Evolutionary conservation across 1,284 basidiomycete species (phyloP), one percentile per base, ranked within the genome.

Genomic region (Kalmanozyma brasiliensis): DNA sequence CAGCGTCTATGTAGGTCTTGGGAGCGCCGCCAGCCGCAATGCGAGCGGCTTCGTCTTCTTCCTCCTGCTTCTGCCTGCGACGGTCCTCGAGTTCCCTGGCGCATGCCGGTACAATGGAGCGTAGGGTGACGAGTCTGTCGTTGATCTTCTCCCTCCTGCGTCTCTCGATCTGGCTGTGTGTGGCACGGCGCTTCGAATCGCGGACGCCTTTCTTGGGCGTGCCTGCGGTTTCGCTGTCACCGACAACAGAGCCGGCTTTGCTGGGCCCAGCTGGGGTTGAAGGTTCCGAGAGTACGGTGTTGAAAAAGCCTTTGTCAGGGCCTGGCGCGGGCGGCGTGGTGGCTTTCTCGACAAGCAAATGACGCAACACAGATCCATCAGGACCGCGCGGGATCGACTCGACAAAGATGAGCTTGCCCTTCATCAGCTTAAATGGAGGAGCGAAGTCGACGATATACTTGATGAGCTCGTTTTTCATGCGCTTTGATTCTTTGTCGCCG

Each of bases 71-170:
- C 38, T 72, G 52, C 16, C 73, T 19, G 14, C 66, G 58, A 4
- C 74, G 52, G 14, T 72, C 75, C 35, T 76, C 71, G 16, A 77
- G 62, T 43, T 79, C 72, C 29, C 58, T 66, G 7, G 65, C 65
- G 41, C 80, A 82, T 7, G 80, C 80, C 0, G 80, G 80, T 16
- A 82, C 78, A 22, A 66, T 67, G 34, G 58, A 55, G 33, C 79
- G 76, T 9, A 82, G 58, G 14, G 68, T 72, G 38, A 81, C 66
- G n/a, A 82, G 74, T 2, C 79, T 63, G 43, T 82, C 80, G 52
- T 82, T 81, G 68, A 82, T 82, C 61, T 82, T 82, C 43, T 80
- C 79, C 20, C 80, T 45, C 14, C 80, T 63, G 4, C 80, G 70
- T 8, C 80, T 58, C 46, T 82, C 80, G 56, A 82, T 82, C 42